phyloP scores from a whole-genome alignment of 768 basidiomycete genomes.

The Lactarius tabidus region DNA sequence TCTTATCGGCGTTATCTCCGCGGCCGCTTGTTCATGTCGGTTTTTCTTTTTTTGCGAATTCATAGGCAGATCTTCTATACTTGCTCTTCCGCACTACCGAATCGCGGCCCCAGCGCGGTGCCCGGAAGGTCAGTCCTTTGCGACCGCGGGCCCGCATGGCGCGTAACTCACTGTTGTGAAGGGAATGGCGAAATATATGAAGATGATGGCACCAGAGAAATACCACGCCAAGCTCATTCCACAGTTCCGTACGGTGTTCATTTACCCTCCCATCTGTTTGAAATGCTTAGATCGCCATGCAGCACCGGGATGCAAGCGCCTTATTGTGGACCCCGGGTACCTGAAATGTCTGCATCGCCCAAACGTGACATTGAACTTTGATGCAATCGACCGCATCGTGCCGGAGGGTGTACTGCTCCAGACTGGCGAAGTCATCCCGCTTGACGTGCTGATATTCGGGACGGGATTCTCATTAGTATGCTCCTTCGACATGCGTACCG shows the following conservation, averaged over 20 bases:
- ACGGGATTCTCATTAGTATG: conserved; percentile 52
- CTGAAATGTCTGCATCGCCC: conserved; percentile 47
- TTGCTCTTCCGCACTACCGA: not conserved
- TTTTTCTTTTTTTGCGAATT: not conserved
- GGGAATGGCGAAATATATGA: conserved; percentile 45
- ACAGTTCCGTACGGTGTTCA: conserved; percentile 41
- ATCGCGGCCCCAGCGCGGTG: not conserved
- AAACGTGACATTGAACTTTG: conserved; percentile 51
- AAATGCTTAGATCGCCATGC: too few relatives aligned
- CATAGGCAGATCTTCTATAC: conserved; percentile 9
- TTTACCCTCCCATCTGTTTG: too few relatives aligned
- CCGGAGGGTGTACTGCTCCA: conserved; percentile 48
- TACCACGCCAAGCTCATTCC: conserved; percentile 41
- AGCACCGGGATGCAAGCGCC: conserved; percentile 62
- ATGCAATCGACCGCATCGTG: conserved; percentile 44
- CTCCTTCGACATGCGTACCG: not conserved
- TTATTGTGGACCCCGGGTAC: conserved; percentile 58
- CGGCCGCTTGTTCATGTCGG: not conserved
- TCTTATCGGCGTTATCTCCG: not conserved
- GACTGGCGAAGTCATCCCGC: conserved; percentile 44
- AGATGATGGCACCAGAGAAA: conserved; percentile 39
- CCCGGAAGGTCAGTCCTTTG: conserved; percentile 9
- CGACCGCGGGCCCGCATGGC: not conserved
- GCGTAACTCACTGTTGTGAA: conserved; percentile 24
- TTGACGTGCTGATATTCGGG: conserved; percentile 56